These are phyloP conservation scores for Leccinum pellstonianum DNA, from an alignment of 768 basidiomycete genomes.

Conservation along the genomic window DNA sequence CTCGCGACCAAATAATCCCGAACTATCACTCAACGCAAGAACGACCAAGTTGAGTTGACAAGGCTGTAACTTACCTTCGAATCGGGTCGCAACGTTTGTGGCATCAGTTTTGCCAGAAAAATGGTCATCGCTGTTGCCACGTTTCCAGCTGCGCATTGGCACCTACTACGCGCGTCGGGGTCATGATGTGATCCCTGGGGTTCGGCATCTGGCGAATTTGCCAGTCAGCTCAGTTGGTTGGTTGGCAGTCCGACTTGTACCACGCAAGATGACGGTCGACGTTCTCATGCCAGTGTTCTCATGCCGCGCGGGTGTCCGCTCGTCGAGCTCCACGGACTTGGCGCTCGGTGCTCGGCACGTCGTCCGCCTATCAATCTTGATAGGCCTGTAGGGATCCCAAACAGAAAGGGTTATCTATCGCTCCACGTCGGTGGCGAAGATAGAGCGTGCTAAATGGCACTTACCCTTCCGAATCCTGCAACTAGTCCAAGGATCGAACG, in stretches of 20 bases:
- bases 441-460: not conserved
- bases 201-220: not conserved
- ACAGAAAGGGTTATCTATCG: not conserved
- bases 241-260: not conserved
- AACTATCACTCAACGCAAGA: not conserved
- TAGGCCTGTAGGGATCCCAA: not conserved
- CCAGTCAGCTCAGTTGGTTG: not conserved
- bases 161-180: not conserved
- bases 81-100: not conserved
- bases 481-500: not conserved
- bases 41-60: no score
- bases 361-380: not conserved
- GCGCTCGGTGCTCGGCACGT: not conserved
- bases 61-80: not conserved
- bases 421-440: not conserved
- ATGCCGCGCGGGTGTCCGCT: not conserved
- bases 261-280: not conserved
- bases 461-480: not conserved
- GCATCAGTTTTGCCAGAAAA: not conserved
- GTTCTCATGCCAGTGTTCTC: not conserved
- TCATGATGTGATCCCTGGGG: not conserved
- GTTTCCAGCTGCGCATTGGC: not conserved
- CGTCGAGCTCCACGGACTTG: not conserved
- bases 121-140: not conserved
- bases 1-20: not conserved